These are phyloP conservation scores for Dendrobium nobile DNA, from an alignment of 106 monocot genomes.

Conservation along the genomic window DNA sequence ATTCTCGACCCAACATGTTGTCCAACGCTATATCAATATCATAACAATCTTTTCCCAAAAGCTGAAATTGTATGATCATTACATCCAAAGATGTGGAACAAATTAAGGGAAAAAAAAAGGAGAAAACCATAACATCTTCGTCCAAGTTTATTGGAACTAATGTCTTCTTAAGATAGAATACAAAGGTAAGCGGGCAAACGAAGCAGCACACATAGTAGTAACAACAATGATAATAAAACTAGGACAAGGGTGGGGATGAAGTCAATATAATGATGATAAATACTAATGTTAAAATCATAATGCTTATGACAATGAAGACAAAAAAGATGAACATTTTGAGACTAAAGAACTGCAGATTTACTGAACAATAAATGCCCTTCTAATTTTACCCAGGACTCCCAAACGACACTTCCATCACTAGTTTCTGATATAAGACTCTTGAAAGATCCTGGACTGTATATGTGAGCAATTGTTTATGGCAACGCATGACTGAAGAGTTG, in stretches of 20 bases:
- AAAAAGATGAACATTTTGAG: not conserved
- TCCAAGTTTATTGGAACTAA: not conserved
- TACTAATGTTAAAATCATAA: not conserved
- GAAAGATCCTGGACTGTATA: not conserved
- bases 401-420: not conserved
- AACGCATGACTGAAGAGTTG: not conserved
- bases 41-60: slow-evolving; percentile 73
- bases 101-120: not conserved
- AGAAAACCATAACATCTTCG: not conserved
- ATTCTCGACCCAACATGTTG: slow-evolving; percentile 80
- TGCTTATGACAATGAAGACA: not conserved
- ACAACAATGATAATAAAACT: not conserved
- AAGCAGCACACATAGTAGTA: not conserved
- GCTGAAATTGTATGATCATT: slow-evolving; percentile 23
- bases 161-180: not conserved
- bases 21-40: slow-evolving; percentile 98
- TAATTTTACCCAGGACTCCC: not conserved
- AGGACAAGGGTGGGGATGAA: not conserved
- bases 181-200: not conserved
- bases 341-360: not conserved
- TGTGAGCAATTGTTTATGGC: not conserved
- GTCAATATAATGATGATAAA: not conserved
- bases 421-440: too few relatives aligned
- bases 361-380: not conserved
- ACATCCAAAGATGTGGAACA: not conserved